Conservation (phyloP, 139 green algal genomes). For the Chlamydomonas incerta region DNA sequence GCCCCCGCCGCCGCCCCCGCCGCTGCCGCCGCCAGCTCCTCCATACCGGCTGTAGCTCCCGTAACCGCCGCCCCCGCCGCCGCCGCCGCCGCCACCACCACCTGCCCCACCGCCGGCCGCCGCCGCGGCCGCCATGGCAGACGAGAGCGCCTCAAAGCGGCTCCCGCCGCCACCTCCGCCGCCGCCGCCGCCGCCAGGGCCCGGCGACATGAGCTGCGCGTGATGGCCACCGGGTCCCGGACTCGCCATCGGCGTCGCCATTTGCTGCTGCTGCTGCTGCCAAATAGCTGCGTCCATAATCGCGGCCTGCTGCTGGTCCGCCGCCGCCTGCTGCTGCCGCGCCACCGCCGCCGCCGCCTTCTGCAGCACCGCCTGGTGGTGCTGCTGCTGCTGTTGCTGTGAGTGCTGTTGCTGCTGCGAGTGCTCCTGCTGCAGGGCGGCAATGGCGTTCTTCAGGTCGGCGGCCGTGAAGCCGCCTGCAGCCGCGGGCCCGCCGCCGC, state of each 20-base stretch:
- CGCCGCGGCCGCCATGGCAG: background rate
- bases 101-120: background rate
- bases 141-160: too few species aligned
- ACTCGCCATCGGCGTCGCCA: background rate
- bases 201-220: too few species aligned
- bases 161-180: background rate
- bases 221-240: too few species aligned
- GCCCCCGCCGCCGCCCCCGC: background rate
- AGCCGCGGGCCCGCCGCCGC: background rate
- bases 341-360: background rate
- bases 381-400: background rate
- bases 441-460: constrained; percentile 2
- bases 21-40: background rate
- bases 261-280: background rate
- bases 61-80: too few species aligned
- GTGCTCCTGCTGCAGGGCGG: constrained; percentile 7
- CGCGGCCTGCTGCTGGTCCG: too few species aligned
- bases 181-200: background rate
- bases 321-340: too few species aligned
- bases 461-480: background rate
- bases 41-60: background rate
- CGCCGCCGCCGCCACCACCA: background rate
- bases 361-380: background rate
- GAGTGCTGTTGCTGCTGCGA: constrained; percentile 26
- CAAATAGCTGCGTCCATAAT: too few species aligned